Evolutionary conservation across 1,139 yeast genomes (phyloP), one percentile per base, ranked within the genome.

Genomic region (Hyphopichia fennica): DNA sequence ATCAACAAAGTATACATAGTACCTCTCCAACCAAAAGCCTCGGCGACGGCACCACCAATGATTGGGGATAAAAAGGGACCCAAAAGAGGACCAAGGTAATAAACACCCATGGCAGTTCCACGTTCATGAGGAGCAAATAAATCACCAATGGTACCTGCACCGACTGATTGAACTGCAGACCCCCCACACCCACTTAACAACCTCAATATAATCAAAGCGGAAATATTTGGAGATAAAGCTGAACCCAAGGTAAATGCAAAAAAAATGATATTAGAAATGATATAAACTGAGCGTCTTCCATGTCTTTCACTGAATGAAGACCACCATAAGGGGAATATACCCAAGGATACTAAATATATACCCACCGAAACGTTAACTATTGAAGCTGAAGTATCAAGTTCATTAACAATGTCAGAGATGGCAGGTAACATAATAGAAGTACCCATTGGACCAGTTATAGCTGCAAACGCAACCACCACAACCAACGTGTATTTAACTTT

Each of bases 321-420:
- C 96, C 96, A 89, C 95, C 96, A 89, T 37, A 89, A 58, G 1
- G 96, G 96, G 54, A 87, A 82, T 1, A 88, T 70, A 13, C 96
- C 96, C 34, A 89, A 58, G 1, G 93, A 72, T 16, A 87, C 58
- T 22, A 87, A 63, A 57, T 87, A 88, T 11, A 87, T 76, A 53
- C 96, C 96, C 44, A 87, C 89, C 1, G 93, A 82, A 14, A 88
- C 73, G 55, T 87, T 88, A 28, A 87, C 90, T 48, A 79, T 69
- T 20, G 82, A 67, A 1, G 73, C 75, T 4, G 78, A 56, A 0
- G 95, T 84, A 39, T 83, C 39, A 28, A 87, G 67, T 22, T 79
- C 80, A 0, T 47, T 45, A 4, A 77, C 76, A 34, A 88, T 76
- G 45, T 82, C 79, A 38, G 78, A 77, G 36, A 87, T 78, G 0